phyloP scores from a whole-genome alignment of 345 rosid species.

The Citrus sinensis region DNA sequence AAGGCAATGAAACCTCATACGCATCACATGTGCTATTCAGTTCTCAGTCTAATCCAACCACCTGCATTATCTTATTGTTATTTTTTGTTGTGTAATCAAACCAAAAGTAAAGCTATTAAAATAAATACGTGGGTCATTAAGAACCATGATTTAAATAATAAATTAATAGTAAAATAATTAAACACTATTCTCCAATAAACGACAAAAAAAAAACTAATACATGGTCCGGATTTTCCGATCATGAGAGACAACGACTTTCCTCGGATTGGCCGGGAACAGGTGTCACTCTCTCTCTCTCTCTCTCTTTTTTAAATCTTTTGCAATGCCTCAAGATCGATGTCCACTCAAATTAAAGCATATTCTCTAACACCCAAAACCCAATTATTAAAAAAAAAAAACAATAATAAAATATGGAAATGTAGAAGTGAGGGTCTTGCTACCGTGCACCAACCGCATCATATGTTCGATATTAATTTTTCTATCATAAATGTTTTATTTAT shows the following conservation, averaged over 20 bases:
- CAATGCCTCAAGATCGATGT: neutral
- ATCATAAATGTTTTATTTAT: too few relatives aligned
- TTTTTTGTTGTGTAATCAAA: too few relatives aligned
- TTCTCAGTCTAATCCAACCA: neutral
- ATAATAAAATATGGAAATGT: neutral
- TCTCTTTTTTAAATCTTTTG: neutral
- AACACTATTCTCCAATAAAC: neutral
- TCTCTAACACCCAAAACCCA: neutral
- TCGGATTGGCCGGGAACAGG: neutral
- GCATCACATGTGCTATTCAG: neutral
- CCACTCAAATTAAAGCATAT: neutral
- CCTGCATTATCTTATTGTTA: neutral
- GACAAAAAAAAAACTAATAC: constrained; percentile 3
- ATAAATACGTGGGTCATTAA: constrained; percentile 7
- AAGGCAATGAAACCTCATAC: neutral
- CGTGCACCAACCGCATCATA: too few relatives aligned
- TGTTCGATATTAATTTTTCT: too few relatives aligned
- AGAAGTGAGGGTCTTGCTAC: too few relatives aligned
- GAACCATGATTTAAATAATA: neutral
- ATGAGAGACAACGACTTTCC: neutral
- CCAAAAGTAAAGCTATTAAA: neutral
- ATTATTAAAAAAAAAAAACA: neutral
- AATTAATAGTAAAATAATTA: neutral
- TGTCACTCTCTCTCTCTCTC: neutral
- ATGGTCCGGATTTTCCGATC: constrained; percentile 17